Evolutionary conservation across 441 rosid genomes (phyloP), one percentile per base, ranked within the genome.

Genomic region (Adansonia gregorii): DNA sequence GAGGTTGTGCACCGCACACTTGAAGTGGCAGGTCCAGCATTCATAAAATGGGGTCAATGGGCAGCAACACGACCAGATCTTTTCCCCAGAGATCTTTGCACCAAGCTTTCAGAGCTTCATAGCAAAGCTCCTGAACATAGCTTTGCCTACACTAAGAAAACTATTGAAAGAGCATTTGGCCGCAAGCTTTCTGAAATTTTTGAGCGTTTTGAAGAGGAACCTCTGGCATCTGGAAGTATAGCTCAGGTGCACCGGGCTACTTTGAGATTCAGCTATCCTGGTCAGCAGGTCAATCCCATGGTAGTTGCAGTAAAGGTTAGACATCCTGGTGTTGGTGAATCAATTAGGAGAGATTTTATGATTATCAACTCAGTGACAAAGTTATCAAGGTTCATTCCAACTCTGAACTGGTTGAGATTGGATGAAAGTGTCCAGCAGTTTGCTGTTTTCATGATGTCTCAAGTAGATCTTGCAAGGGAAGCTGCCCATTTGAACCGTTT

Each of bases 1-100:
- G 84, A 79, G 83, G 85, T 92, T 80, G 87, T 97, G 71, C 99
- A 78, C 81, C 88, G 89, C 39, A 93, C 99, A 1, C 83, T 97
- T 17, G 98, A 94, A 81, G 78, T 55, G 72, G 98, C 98, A 65
- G 99, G 99, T 73, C 98, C 99, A 63, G 98, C 99, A 68, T 97
- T 97, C 79, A 97, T 97, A 78, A 97, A 97, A 87, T 97, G 99
- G 99, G 99, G 99, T 78, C 98, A 97, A 80, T 97, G 99, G 99
- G 99, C 99, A 63, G 99, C 99, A 46, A 94, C 99, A 19, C 84
- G 99, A 70, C 98, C 99, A 15, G 99, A 97, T 85, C 98, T 97
- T 60, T 97, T 97, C 81, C 93, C 98, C 52, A 86, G 91, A 85
- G 98, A 97, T 88, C 73, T 97, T 20, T 97, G 99, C 79, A 86